Conservation (phyloP, 2,329 filamentous ascomycete species). For the Sphaerulina vaccinii region DNA sequence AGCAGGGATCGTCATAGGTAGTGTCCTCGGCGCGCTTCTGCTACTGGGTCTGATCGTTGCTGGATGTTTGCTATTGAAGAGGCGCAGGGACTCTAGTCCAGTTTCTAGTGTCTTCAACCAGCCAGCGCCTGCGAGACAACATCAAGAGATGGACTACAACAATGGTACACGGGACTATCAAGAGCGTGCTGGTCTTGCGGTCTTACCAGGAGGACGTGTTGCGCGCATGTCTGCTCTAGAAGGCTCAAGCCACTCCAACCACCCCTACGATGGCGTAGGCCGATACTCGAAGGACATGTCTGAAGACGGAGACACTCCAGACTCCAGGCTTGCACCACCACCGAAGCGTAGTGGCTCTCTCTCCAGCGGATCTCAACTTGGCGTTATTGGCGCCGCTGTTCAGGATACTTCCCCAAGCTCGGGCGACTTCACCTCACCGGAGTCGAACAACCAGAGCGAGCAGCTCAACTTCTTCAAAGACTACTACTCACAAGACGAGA, state of each 20-base stretch:
- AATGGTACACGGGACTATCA: constrained; percentile 40
- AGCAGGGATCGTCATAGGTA: constrained; percentile 85
- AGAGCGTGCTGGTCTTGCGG: constrained; percentile 60
- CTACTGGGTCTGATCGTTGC: constrained; percentile 63
- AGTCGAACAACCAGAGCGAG: constrained; percentile 89
- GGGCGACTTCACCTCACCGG: constrained; percentile 78
- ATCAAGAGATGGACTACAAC: constrained; percentile 43
- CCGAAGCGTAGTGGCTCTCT: constrained; percentile 78
- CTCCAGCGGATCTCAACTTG: constrained; percentile 74
- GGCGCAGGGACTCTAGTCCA: constrained; percentile 58
- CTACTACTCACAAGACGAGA: constrained; percentile 96
- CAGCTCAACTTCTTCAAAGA: constrained; percentile 97
- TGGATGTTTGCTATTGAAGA: constrained; percentile 58
- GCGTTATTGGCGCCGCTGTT: constrained; percentile 47
- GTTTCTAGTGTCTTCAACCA: constrained; percentile 82
- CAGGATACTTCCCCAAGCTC: constrained; percentile 72
- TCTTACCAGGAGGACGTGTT: constrained; percentile 83
- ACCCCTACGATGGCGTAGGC: constrained; percentile 26
- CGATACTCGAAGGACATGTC: constrained; percentile 57
- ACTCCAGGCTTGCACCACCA: constrained; percentile 62
- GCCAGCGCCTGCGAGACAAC: constrained; percentile 62
- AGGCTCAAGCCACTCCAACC: constrained; percentile 61
- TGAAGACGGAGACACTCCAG: constrained; percentile 54
- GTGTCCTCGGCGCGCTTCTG: constrained; percentile 67
- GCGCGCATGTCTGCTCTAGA: constrained; percentile 95